A percentile compares a stretch with the other conserved stretches of the same genome.
Conservation (phyloP, 495 filamentous ascomycete species). For the Aspergillus funiculosus region DNA sequence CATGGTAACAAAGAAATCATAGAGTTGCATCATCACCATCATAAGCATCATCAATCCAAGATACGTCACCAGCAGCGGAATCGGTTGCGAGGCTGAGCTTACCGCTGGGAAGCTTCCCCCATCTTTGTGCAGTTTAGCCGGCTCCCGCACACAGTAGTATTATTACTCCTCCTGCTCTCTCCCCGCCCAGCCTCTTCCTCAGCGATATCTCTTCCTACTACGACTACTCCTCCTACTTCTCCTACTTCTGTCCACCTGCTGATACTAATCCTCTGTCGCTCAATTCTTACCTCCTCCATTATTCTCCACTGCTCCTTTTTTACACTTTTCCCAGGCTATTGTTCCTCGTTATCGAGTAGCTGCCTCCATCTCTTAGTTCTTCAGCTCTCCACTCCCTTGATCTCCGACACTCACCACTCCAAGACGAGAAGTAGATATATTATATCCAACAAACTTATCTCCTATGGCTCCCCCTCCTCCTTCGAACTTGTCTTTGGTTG, state of each 20-base stretch:
- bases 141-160: too few relatives aligned
- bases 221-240: background rate
- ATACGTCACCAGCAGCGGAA: constrained; percentile 15
- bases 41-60: too few relatives aligned
- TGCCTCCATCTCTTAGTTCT: constrained; percentile 4
- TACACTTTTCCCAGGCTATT: background rate
- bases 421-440: too few relatives aligned
- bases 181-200: constrained; percentile 15
- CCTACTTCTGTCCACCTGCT: background rate
- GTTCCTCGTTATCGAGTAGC: background rate
- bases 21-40: too few relatives aligned
- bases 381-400: constrained; percentile 1
- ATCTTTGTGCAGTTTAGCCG: too few relatives aligned
- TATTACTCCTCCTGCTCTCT: constrained; percentile 6
- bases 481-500: constrained; percentile 59
- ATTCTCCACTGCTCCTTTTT: constrained; percentile 9
- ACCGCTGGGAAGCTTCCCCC: constrained; percentile 16
- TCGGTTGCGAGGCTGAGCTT: too few relatives aligned
- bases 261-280: constrained; percentile 2
- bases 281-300: constrained; percentile 9
- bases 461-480: constrained; percentile 78
- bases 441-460: background rate
- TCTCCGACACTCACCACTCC: constrained; percentile 2
- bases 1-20: too few relatives aligned
- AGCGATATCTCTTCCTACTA: background rate